Evolutionary conservation across 2,329 filamentous ascomycete species (phyloP), one percentile per base, ranked within the genome.

Genomic region (Corniculantispora saksenae): DNA sequence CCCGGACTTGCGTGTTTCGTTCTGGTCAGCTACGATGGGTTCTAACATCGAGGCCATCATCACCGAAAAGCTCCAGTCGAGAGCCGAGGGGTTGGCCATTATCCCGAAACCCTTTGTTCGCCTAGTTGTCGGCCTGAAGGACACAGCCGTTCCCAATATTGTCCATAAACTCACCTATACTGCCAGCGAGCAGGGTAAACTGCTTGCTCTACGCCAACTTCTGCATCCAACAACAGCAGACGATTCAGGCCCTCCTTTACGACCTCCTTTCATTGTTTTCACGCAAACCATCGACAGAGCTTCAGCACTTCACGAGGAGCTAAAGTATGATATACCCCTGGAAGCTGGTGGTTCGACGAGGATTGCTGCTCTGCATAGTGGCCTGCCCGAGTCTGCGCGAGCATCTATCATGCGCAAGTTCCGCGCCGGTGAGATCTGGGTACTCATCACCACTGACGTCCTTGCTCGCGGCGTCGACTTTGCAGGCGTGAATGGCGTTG

Each of bases 11-110:
- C 86, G 89, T 27, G 83, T 93, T 3, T 92, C 91, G 12, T 89
- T 97, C 66, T 99, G 94, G 93, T 98, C 95, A 17, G 95, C 95
- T 17, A 99, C 95, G 0, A 97, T 99, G 89, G 93, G 92, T 3
- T 97, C 94, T 19, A 95, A 90, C 70, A 91, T 98, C 50, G 95
- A 99, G 79, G 83, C 89, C 23, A 82, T 97, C 9, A 86, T 92
- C 55, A 85, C 85, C 8, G 85, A 87, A n/a, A 90, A 89, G 17
- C 85, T 95, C 59, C 79, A 83, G 47, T 78, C 82, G 10, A 84
- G 89, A 43, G 83, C 77, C 59, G 74, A 77, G 50, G 74, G 67
- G 45, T 78, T 83, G 69, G 72, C 70, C 23, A 69, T 72, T 43
- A 68, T 70, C 15, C 73, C 73, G 32, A 82, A 79, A 67, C 88